Conservation (phyloP, 441 rosid species). For the Erodium texanum region DNA sequence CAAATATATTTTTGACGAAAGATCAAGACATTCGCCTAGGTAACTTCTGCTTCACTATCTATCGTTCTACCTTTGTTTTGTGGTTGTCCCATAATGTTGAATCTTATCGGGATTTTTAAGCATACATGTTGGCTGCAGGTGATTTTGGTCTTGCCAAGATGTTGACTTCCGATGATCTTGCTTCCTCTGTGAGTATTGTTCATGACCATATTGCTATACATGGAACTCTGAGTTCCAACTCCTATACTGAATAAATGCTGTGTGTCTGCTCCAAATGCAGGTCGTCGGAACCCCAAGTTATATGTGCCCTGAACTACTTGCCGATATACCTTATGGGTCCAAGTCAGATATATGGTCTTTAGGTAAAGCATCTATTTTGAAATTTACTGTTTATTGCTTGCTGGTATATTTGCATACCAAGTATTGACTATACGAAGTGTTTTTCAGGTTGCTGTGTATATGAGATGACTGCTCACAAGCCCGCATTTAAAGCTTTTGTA, state of each 20-base stretch:
- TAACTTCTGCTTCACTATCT: slow-evolving; percentile 29
- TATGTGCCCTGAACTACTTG: slow-evolving; percentile 99
- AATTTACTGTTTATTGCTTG: background rate
- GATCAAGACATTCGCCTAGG: slow-evolving; percentile 90
- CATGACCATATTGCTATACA: background rate
- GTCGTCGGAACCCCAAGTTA: slow-evolving; percentile 99
- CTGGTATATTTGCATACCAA: too few species aligned
- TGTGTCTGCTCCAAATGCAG: slow-evolving; percentile 32
- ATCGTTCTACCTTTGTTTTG: too few species aligned
- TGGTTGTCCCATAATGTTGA: too few species aligned
- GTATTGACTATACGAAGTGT: slow-evolving; percentile 20
- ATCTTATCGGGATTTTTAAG: too few species aligned
- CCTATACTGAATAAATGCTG: slow-evolving; percentile 10
- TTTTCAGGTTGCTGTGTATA: slow-evolving; percentile 91
- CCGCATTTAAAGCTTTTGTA: slow-evolving; percentile 98
- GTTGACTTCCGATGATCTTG: slow-evolving; percentile 90
- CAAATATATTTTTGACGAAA: slow-evolving; percentile 93
- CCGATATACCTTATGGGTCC: slow-evolving; percentile 97
- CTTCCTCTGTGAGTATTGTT: slow-evolving; percentile 72
- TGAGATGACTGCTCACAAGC: slow-evolving; percentile 89
- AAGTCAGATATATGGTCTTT: slow-evolving; percentile 98
- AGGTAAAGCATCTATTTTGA: slow-evolving; percentile 38
- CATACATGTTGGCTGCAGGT: slow-evolving; percentile 37
- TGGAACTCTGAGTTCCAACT: slow-evolving; percentile 11
- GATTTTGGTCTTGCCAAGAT: slow-evolving; percentile 98